Base-by-base conservation (phyloP, 345 rosid species). In the Erysimum cheiranthoides region DNA sequence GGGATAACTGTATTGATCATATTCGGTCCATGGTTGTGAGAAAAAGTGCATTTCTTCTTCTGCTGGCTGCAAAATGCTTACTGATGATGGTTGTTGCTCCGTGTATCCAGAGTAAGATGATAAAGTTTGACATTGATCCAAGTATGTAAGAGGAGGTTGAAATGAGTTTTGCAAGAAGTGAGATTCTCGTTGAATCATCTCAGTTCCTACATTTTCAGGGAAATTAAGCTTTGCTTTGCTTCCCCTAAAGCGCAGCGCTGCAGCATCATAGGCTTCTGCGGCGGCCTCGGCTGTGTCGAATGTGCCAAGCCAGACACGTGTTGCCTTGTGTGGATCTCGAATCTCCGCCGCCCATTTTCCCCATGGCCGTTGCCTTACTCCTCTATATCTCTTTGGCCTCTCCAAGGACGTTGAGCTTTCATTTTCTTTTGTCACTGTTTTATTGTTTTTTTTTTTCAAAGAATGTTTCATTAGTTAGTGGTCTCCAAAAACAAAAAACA, bases 251-350 rank as follows among this genome's bases (percentile, higher is more conserved):
- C 89, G 70, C 25, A 92, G 82, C 0, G 92, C 96, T 0, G 97
- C 97, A 1, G 82, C 92, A 51, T 92, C 96, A 31, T 92, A 92
- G 0, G 97, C 92, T 78, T 86, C 84, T 21, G 97, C 96, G 0
- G 95, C 96, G 0, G 87, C 95, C 70, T 92, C 95, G 0, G 90
- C 95, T 3, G 93, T 92, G 8, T 92, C 96, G 70, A 92, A 89
- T 8, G 97, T 92, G 12, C 97, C 97, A 0, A 92, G 84, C 96
- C 97, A 92, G 4, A 92, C 93, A 76, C 93, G 75, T 0, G 87
- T 88, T 0, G 97, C 97, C 42, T 85, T 92, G 62, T 88, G 93
- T 0, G 96, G 96, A 40, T 89, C 97, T 2, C 96, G 86, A 47
- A 92, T 68, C 39, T 68, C 73, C 0, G 73, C 73, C 4, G 73